Evolutionary conservation across 1,284 basidiomycete genomes (phyloP).

Genomic region (Testicularia cyperi): DNA sequence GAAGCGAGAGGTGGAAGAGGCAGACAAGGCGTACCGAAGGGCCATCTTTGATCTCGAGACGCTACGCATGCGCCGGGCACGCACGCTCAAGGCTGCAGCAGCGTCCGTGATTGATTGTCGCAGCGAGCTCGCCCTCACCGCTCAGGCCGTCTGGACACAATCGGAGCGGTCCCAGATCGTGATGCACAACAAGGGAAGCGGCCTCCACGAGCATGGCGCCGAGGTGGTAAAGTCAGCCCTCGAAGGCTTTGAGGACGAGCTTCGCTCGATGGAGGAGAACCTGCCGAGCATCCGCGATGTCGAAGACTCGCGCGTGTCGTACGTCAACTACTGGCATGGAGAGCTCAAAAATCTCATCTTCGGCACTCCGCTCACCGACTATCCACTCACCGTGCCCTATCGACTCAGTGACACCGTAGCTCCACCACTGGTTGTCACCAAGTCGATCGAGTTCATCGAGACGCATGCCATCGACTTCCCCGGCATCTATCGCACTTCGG

Average conservation of each 20-base stretch:
- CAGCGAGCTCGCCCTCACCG: constrained; percentile 70
- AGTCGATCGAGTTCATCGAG: constrained; percentile 84
- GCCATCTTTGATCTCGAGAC: constrained; percentile 93
- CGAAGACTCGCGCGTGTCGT: constrained; percentile 69
- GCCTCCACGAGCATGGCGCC: constrained; percentile 62
- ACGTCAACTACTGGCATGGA: constrained; percentile 76
- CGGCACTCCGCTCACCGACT: constrained; percentile 86
- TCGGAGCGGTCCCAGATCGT: constrained; percentile 37
- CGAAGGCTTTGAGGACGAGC: constrained; percentile 68
- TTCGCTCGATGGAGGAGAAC: constrained; percentile 66
- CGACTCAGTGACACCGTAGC: constrained; percentile 31
- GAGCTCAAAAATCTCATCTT: constrained; percentile 78
- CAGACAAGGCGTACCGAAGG: constrained; percentile 87
- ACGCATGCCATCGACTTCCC: constrained; percentile 62
- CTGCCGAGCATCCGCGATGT: constrained; percentile 62
- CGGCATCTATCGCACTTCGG: constrained; percentile 71
- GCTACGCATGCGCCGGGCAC: constrained; percentile 72
- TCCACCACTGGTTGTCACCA: constrained; percentile 75
- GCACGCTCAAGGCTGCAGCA: constrained; percentile 79
- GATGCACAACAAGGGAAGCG: constrained; percentile 31
- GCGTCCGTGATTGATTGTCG: constrained; percentile 80
- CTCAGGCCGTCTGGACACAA: constrained; percentile 60
- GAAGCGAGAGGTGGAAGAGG: constrained; percentile 53
- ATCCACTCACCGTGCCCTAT: constrained; percentile 68
- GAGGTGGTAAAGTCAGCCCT: constrained; percentile 71